Base-by-base conservation (phyloP, 1,284 basidiomycete species). In the Ustilago curta region DNA sequence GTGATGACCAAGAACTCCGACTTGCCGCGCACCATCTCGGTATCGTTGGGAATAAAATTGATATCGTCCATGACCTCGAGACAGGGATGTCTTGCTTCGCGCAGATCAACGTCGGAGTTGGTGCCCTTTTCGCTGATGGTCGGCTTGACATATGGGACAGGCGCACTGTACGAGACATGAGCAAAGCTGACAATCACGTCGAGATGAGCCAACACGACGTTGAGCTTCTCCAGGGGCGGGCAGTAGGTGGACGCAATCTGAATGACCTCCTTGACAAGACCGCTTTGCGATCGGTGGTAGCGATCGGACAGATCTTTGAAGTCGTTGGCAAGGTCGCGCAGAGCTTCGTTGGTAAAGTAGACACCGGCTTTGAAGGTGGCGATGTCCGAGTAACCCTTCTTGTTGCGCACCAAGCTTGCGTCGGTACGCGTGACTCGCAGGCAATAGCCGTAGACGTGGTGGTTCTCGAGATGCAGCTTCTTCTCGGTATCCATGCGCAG, bases 21-120 rank as follows among this genome's bases (percentile, higher is more conserved):
- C 76, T 91, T 87, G 60, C 88, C 91, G 90, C 76, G 80, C 37
- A 92, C 89, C 91, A 96, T 93, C 82, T 93, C 90, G 31, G 94
- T 90, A 82, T 99, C 94, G 84, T 99, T 99, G 0, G 96, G 89
- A 68, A 99, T 99, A 84, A 99, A 99, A 80, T 89, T 91, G 56
- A 99, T 88, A 49, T 96, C 96, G 59, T 98, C 95, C 85, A 97
- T 95, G 4, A 96, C 92, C 85, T 99, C 97, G 9, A 99, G 88
- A 78, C 96, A 98, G 7, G 97, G 96, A 86, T 99, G 97, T 31
- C 97, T 89, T 21, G 77, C 79, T 2, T 80, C 73, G 27, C 59
- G 59, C 32, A 84, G 56, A n/a, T 61, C 51, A 8, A 84, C 55
- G 25, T 69, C 64, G 8, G 75, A 50, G 7, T 61, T 55, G 23